Conservation (phyloP, 441 rosid genomes). For the Adansonia rubrostipa region DNA sequence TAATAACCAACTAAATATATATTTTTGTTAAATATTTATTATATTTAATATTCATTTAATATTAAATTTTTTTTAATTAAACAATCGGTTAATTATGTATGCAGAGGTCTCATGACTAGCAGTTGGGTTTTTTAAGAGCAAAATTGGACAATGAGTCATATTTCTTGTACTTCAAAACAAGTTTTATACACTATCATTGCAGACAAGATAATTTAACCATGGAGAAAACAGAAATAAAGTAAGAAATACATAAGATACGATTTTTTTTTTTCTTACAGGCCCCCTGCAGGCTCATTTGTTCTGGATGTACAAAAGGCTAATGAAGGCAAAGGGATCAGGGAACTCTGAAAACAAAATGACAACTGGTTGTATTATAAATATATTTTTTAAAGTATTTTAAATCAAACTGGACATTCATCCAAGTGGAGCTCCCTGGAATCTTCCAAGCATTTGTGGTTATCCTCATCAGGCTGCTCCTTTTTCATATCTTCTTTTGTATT, state of each 20-base stretch:
- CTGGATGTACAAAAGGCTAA: not conserved
- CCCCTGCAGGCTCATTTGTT: not conserved
- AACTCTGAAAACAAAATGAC: conserved; percentile 1
- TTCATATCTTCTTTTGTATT: conserved; percentile 32
- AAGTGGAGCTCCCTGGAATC: conserved; percentile 21
- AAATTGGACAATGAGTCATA: not conserved
- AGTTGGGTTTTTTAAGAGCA: not conserved
- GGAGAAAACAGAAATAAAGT: not conserved
- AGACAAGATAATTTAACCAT: not conserved
- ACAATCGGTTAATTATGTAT: too few relatives aligned
- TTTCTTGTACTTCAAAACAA: not conserved
- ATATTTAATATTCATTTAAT: too few relatives aligned
- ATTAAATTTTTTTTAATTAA: too few relatives aligned
- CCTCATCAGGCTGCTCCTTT: conserved; percentile 15
- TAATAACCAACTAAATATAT: too few relatives aligned
- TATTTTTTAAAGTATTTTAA: not conserved
- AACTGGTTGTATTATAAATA: not conserved
- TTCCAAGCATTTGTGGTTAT: conserved; percentile 29
- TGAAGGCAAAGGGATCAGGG: too few relatives aligned
- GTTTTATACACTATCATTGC: not conserved
- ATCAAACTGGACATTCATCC: conserved; percentile 41
- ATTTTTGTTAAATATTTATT: too few relatives aligned
- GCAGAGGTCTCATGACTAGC: too few relatives aligned
- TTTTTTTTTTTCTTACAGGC: not conserved
- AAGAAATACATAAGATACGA: too few relatives aligned